Conservation (phyloP, 2,329 filamentous ascomycete genomes). For the Nigrospora sphaerica region DNA sequence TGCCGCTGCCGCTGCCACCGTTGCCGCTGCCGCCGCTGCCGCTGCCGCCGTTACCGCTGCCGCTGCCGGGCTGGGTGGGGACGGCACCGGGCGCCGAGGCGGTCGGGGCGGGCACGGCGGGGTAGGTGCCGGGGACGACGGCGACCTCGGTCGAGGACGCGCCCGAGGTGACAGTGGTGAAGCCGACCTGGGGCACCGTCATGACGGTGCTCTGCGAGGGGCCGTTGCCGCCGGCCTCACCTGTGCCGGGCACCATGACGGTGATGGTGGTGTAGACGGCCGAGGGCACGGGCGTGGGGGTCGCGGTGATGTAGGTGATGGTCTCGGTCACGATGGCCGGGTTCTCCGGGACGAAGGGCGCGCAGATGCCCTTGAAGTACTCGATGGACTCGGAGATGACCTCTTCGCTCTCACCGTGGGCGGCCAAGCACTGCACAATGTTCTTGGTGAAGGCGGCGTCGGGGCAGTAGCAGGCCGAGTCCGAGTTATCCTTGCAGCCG, state of each 20-base stretch:
- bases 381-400: conserved; percentile 65
- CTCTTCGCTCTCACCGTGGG: conserved; percentile 61
- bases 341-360: conserved; percentile 64
- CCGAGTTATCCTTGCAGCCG: conserved; percentile 77
- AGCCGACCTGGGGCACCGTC: conserved; percentile 32
- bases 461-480: conserved; percentile 81
- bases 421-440: conserved; percentile 74
- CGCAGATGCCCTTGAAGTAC: conserved; percentile 91
- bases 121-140: conserved; percentile 29
- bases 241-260: conserved; percentile 41
- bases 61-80: conserved; percentile 25
- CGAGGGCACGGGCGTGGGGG: conserved; percentile 36
- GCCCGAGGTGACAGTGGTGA: conserved; percentile 31
- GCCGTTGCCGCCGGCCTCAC: conserved; percentile 37
- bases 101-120: conserved; percentile 14
- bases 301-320: conserved; percentile 54
- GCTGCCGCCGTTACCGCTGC: conserved; percentile 20
- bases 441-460: conserved; percentile 66
- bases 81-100: conserved; percentile 8
- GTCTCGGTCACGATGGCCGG: conserved; percentile 75
- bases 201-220: conserved; percentile 43
- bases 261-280: conserved; percentile 43
- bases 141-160: conserved; percentile 31
- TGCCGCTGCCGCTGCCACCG: conserved; percentile 21
- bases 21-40: conserved; percentile 13